Evolutionary conservation across 345 rosid genomes (phyloP), one percentile per base, ranked within the genome.

Genomic region (Eucalyptus virginea): DNA sequence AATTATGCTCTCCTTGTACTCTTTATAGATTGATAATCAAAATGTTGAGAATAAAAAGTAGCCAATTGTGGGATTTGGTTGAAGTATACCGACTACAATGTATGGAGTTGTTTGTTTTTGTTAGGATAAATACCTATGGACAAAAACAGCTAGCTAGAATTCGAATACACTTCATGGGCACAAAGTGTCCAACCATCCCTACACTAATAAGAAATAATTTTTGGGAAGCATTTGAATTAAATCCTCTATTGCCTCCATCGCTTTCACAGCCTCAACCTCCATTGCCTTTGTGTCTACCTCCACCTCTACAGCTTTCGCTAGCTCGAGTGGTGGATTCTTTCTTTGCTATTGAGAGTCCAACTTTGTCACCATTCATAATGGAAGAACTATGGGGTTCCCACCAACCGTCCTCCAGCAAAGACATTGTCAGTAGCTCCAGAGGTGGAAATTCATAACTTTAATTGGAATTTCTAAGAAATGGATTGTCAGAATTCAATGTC

Each of bases 171-270:
- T 26, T 58, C 65, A 58, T 26, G 65, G 7, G 13, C n/a, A 26
- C 26, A 12, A 58, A 24, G 2, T 26, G 65, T 11, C 30, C 7
- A 11, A 28, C 14, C 13, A 11, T 58, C n/a, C n/a, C 4, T 26
- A 1, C 3, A 28, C 0, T 4, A 1, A 26, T 26, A 3, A 58
- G n/a, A 58, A 58, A 26, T 26, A 28, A 26, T 12, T 58, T 26
- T 24, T 7, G 4, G 4, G 1, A 28, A 24, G 65, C 14, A 58
- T 58, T 26, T 12, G 15, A 12, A 58, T 24, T 26, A 24, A 58
- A 58, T 26, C 16, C n/a, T 58, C 7, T 5, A 11, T 2, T 0
- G 4, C n/a, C 16, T 60, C 32, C 6, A 60, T 26, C 0, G 1
- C 67, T 28, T 60, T 17, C 15, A 28, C n/a, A 3, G 4, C 67